Evolutionary conservation across 805 yeast genomes (phyloP).

Genomic region (Saccharomycopsis sp.): DNA sequence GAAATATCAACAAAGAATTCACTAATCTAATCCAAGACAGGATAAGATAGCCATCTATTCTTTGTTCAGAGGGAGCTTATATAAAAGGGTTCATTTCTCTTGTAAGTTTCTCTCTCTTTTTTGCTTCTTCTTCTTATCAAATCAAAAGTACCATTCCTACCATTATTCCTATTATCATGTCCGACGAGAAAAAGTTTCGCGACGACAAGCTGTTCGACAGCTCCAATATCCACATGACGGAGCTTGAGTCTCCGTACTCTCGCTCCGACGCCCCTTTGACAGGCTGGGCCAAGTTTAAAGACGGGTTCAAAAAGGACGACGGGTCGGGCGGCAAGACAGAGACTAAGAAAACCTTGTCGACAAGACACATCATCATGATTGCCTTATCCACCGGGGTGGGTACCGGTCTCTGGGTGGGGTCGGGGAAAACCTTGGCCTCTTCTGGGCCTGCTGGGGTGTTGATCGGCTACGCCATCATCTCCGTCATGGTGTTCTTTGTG

Average conservation of each 20-base stretch:
- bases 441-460: constrained; percentile 43
- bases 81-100: background rate
- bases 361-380: constrained; percentile 57
- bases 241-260: no score
- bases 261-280: no score
- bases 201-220: no score
- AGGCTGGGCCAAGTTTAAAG: constrained; percentile 15
- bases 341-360: constrained; percentile 28
- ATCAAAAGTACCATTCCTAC: background rate
- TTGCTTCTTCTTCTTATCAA: background rate
- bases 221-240: no score
- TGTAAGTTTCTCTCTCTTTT: background rate
- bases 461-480: constrained; percentile 49
- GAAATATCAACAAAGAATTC: no score
- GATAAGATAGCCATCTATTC: no score
- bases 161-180: background rate
- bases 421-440: constrained; percentile 37
- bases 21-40: no score
- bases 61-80: background rate
- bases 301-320: constrained; percentile 13
- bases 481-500: constrained; percentile 47
- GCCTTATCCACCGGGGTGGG: constrained; percentile 84
- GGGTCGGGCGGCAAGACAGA: constrained; percentile 8
- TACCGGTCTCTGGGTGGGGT: constrained; percentile 56
- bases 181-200: no score